Base-by-base conservation (phyloP, 306 rosid species). In the Mucuna pruriens region DNA sequence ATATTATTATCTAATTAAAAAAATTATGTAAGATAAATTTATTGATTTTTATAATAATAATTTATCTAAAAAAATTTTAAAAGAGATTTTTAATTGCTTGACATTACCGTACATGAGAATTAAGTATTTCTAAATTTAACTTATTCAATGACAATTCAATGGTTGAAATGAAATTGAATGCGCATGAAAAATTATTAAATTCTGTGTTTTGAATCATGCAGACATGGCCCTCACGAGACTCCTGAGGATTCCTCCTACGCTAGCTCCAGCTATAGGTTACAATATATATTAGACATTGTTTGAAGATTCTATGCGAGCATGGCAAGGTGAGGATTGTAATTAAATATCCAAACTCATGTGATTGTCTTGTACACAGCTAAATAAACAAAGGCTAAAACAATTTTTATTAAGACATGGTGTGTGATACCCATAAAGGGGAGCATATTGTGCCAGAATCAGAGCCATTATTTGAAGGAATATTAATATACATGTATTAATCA, bases 381-480 rank as follows among this genome's bases (percentile, higher is more conserved):
- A 62, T 80, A 55, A 82, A 49, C 33, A 64, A 45, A 55, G 71
- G 54, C 51, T 74, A 44, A 63, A 80, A 54, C 62, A 75, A 80
- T 83, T 72, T 61, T 86, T 86, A 75, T 63, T 75, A 70, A 82
- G 64, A 44, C 82, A 83, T 79, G 69, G 68, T 71, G 69, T 63
- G 86, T 83, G 22, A 70, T 69, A 62, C 57, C 54, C 85, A 83
- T 55, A 86, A 86, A 83, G 87, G 83, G 86, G 10, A 36, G 83
- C 80, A 83, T 46, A 34, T 46, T 52, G 77, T 71, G 80, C 44
- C 52, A 44, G 70, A 76, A 62, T 75, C 77, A 62, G 36, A 62
- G 23, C 79, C 85, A 83, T 83, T 71, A 80, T 83, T 76, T 69
- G 84, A 71, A 84, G 31, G 55, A 49, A 79, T 64, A n/a, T n/a